Evolutionary conservation across 148 eudicot species (phyloP), one percentile per base, ranked within the genome.

Genomic region (Simmondsia chinensis): DNA sequence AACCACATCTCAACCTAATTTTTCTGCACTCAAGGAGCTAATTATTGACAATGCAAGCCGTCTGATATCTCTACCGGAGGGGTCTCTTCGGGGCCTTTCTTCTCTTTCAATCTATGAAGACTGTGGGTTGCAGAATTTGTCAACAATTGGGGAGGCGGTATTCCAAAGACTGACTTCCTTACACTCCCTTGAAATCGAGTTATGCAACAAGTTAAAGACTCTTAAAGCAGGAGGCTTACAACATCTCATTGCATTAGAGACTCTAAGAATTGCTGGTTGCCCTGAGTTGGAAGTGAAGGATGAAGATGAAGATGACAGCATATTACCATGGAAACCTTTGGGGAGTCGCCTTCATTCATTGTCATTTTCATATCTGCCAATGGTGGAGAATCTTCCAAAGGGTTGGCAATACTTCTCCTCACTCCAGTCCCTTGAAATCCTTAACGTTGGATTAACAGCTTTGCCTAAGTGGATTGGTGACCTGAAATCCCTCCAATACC

Each of bases 211-310:
- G 8, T 7, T 48, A 4, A 17, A 11, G 20, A 40, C 27, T 39
- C 26, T 58, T n/a, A n/a, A n/a, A 7, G 24, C 18, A 17, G 36
- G 37, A 34, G 60, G 60, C 12, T 35, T 56, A 34, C 24, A 34
- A 45, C 43, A 56, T 26, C 44, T 34, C 35, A 34, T 56, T 33
- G 40, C 34, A 18, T 35, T 18, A 21, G 13, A 43, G 20, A 13
- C 23, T n/a, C 3, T 42, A 11, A 29, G 20, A 7, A 2, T 28
- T 28, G 5, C 6, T 28, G 9, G 21, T 5, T 35, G 27, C 3
- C 9, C 42, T 17, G 6, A 12, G 5, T 33, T 42, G n/a, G 48
- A 46, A 6, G 31, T 27, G 3, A 21, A 38, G 29, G 62, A 33
- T 21, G 46, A 16, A 3, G 42, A 5, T 21, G 27, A 22, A 10